Conservation (phyloP, 805 yeast species). For the Geotrichum ghanense region DNA sequence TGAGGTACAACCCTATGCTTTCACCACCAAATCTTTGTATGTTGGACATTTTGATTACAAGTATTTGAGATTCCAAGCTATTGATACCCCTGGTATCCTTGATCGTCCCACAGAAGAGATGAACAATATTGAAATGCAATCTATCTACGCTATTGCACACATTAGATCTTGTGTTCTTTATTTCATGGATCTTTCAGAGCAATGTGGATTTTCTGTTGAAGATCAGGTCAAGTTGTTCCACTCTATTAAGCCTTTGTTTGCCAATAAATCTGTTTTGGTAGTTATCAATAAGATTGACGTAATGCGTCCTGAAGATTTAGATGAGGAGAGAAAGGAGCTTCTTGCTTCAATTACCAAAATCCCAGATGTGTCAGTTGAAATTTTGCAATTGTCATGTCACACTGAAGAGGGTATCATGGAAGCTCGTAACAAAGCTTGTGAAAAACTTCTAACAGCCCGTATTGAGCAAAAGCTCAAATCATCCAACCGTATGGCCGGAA, state of each 20-base stretch:
- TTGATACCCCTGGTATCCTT: conserved; percentile 97
- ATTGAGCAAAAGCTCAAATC: conserved; percentile 90
- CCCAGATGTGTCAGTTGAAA: conserved; percentile 71
- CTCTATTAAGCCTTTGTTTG: conserved; percentile 92
- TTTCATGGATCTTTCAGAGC: conserved; percentile 98
- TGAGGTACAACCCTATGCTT: conserved; percentile 98
- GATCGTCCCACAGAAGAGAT: conserved; percentile 99
- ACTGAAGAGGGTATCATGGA: conserved; percentile 92
- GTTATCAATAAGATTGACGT: conserved; percentile 94
- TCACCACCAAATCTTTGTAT: conserved; percentile 93
- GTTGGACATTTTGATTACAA: conserved; percentile 99
- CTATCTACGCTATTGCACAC: conserved; percentile 97
- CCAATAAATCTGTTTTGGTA: conserved; percentile 91
- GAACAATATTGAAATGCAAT: conserved; percentile 99
- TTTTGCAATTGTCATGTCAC: conserved; percentile 87
- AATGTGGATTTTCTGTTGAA: conserved; percentile 96
- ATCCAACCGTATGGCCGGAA: conserved; percentile 75
- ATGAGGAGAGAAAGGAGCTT: conserved; percentile 59
- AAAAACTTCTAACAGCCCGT: conserved; percentile 86
- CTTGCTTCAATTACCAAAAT: conserved; percentile 43
- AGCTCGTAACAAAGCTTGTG: conserved; percentile 95
- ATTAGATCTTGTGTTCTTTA: conserved; percentile 91
- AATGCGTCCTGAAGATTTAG: conserved; percentile 73
- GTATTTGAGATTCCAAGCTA: conserved; percentile 95
- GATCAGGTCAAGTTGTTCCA: conserved; percentile 96